Percentiles rank a stretch among this genome's conserved stretches.
phyloP scores from a whole-genome alignment of 176 grass and related monocot species.

The Musa troglodytarum region DNA sequence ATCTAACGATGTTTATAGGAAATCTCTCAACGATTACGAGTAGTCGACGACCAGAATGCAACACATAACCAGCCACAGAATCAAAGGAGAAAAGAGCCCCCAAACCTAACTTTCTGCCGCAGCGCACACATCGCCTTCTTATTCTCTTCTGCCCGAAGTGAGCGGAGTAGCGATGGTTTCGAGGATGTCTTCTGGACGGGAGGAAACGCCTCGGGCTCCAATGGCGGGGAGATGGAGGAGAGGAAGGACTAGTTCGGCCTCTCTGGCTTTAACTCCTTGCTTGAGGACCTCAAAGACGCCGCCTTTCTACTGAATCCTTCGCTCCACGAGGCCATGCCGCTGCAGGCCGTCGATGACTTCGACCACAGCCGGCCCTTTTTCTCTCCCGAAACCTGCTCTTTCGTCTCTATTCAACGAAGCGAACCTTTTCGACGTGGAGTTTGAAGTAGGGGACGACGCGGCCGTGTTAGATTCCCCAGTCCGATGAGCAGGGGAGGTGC shows the following conservation, averaged over 20 bases:
- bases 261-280: constrained; percentile 32
- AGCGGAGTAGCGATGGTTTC: constrained; percentile 35
- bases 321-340: constrained; percentile 22
- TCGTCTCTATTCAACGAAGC: constrained; percentile 36
- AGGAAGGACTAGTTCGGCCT: constrained; percentile 30
- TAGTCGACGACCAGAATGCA: too few relatives aligned
- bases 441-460: constrained; percentile 40
- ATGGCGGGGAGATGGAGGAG: background rate
- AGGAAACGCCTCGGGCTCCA: background rate
- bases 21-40: too few relatives aligned
- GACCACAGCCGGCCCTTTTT: constrained; percentile 17
- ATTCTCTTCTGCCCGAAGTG: too few relatives aligned
- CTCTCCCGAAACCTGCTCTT: constrained; percentile 5
- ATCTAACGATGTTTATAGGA: too few relatives aligned
- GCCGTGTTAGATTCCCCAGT: constrained; percentile 24
- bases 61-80: too few relatives aligned
- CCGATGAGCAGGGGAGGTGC: constrained; percentile 23
- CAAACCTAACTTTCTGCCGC: background rate
- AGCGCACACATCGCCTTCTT: background rate
- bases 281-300: constrained; percentile 36
- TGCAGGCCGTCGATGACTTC: constrained; percentile 14
- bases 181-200: constrained; percentile 35
- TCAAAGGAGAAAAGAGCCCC: background rate
- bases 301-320: constrained; percentile 12
- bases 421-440: constrained; percentile 48